Evolutionary conservation across 768 basidiomycete species (phyloP), one percentile per base, ranked within the genome.

Genomic region (Boletellus ananas): DNA sequence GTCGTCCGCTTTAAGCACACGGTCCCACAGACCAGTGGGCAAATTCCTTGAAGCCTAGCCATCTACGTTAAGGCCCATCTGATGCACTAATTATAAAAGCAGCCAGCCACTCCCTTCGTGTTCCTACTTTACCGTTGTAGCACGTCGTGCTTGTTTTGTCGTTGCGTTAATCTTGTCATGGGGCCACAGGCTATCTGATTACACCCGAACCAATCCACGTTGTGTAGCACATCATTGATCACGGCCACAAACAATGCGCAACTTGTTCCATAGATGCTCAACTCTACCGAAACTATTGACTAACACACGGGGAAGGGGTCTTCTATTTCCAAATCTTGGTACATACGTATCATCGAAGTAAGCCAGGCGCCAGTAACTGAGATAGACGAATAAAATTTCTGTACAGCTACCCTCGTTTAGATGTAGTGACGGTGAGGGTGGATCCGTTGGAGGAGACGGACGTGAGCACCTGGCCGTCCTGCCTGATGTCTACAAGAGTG

Each of bases 1-100:
- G 90, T 97, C 47, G 78, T 98, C 29, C 83, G 90, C 43, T 90
- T 95, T 75, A 85, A 84, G 62, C 70, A 39, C 20, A 13, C 27
- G 27, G 16, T 44, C 18, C 46, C 49, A n/a, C 46, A 33, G n/a
- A 34, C 55, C 13, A 55, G 52, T 53, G 55, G 47, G 40, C 55
- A 57, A 41, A 55, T 14, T 21, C 34, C 10, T 27, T 29, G 39
- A 35, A 45, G 35, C 33, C 17, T 25, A 13, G 20, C 38, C 29
- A 9, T 37, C 33, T 49, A 43, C 43, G 34, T 51, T 47, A 49
- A 3, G 33, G 33, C 11, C 25, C 27, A 39, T 27, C 18, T 34
- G 27, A 45, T 45, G 34, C 49, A 56, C 40, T 52, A 38, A 49
- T 45, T 43, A 41, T 48, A 57, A 43, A 38, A 44, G 43, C 52